Evolutionary conservation across 768 basidiomycete species (phyloP), one percentile per base, ranked within the genome.

Genomic region (Nidularia sp.): DNA sequence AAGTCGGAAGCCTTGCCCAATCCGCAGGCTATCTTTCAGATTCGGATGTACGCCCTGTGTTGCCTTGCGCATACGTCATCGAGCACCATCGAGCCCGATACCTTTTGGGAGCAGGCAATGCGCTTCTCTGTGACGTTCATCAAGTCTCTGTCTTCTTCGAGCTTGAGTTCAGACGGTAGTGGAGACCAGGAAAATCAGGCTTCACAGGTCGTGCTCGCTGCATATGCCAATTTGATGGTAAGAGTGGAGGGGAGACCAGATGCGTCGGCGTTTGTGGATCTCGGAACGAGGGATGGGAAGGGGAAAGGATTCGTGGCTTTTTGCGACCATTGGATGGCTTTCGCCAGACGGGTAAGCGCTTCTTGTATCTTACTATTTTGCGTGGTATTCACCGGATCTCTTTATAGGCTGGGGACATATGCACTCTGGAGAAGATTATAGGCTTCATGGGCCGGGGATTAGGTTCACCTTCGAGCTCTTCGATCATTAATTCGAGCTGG

Each of bases 241-340:
- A 56, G 67, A 42, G 74, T 74, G 0, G 72, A 77, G 57, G 55
- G 61, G 13, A 62, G 72, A 54, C 49, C 52, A 32, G 76, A 72
- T 56, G 55, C 48, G n/a, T 62, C 52, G 1, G 55, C 34, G 0
- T 85, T 86, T 55, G 56, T 80, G 51, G 64, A 65, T 12, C 48
- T 59, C 5, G 31, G 22, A 9, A 36, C 10, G 10, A 6, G 12
- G n/a, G 53, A 56, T 22, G 55, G 55, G 7, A 47, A 56, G n/a
- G 82, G 82, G 2, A 74, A 68, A 45, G 71, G 75, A 0, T 92
- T 87, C 59, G 54, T 80, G 10, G 70, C 71, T 6, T 80, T 87
- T 62, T 90, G 88, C 61, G 87, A 91, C 56, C 82, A 80, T 50
- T 90, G 90, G 83, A 76, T 82, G 57, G 70, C 67, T 15, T 79